Evolutionary conservation across 2,329 filamentous ascomycete species (phyloP).

Genomic region (Fusarium guadeloupense): DNA sequence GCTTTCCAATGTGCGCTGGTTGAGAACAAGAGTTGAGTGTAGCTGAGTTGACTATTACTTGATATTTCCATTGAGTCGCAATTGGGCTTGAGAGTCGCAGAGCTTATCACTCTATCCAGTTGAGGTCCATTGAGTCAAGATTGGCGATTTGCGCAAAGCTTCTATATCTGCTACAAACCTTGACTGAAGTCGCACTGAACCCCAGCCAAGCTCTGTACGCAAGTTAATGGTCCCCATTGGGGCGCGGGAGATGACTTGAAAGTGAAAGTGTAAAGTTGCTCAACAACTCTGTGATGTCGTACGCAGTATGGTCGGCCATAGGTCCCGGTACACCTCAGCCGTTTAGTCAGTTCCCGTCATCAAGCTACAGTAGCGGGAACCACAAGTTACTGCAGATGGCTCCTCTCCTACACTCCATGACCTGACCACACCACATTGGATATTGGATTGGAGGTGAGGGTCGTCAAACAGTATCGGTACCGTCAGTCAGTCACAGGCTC

Average conservation of each 20-base stretch:
- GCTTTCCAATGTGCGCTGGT: slow-evolving; percentile 17
- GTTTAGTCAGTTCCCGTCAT: slow-evolving; percentile 7
- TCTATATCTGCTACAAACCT: slow-evolving; percentile 19
- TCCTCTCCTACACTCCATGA: slow-evolving; percentile 17
- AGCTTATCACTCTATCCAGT: not conserved
- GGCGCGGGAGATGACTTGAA: slow-evolving; percentile 20
- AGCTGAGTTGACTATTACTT: slow-evolving; percentile 8
- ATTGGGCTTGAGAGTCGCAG: slow-evolving; percentile 23
- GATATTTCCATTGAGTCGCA: not conserved
- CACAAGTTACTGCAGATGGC: slow-evolving; percentile 12
- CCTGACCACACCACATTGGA: slow-evolving; percentile 29
- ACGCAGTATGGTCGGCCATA: slow-evolving; percentile 14
- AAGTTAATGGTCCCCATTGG: no score
- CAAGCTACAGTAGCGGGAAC: slow-evolving; percentile 27
- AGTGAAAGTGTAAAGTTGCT: slow-evolving; percentile 30
- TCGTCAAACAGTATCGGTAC: no score
- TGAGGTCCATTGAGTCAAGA: slow-evolving; percentile 7
- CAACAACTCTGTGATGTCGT: slow-evolving; percentile 33
- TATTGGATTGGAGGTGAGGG: slow-evolving; percentile 35
- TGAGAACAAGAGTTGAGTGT: not conserved
- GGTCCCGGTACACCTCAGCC: not conserved
- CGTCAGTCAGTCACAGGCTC: slow-evolving; percentile 30
- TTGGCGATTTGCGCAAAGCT: slow-evolving; percentile 29
- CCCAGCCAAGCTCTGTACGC: slow-evolving; percentile 29
- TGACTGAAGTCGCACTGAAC: slow-evolving; percentile 32